A percentile compares a stretch with the other conserved stretches of the same genome.
phyloP scores from a whole-genome alignment of 2,329 filamentous ascomycete species.

The Fusarium dimerum region DNA sequence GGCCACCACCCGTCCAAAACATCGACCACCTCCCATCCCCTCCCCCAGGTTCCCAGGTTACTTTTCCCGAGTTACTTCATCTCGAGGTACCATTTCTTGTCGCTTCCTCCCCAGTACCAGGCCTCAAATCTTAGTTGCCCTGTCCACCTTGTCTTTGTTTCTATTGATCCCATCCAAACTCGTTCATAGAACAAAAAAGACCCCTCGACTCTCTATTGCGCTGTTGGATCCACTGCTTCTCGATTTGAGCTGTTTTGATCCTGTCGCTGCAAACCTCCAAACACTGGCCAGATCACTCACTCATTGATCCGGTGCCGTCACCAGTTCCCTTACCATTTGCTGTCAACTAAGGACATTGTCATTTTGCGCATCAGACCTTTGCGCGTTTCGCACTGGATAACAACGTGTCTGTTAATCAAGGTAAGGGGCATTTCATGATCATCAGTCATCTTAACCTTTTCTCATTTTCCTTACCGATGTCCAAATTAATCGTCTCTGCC shows the following conservation, averaged over 20 bases:
- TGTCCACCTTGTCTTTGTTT: slow-evolving; percentile 19
- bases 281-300: slow-evolving; percentile 3
- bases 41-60: slow-evolving; percentile 17
- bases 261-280: slow-evolving; percentile 10
- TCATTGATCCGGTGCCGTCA: slow-evolving; percentile 18
- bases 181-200: slow-evolving; percentile 12
- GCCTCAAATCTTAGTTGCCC: slow-evolving; percentile 18
- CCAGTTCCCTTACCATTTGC: not conserved
- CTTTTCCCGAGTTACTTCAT: slow-evolving; percentile 42
- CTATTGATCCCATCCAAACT: slow-evolving; percentile 15
- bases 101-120: slow-evolving; percentile 21
- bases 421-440: not conserved
- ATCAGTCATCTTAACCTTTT: not conserved
- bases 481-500: not conserved
- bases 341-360: not conserved
- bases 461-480: not conserved
- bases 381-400: not conserved
- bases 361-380: not conserved
- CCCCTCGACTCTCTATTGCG: slow-evolving; percentile 13
- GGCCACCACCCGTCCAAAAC: too few relatives aligned
- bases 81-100: slow-evolving; percentile 40
- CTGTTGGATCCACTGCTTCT: slow-evolving; percentile 29
- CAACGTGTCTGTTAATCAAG: not conserved
- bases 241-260: slow-evolving; percentile 11
- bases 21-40: not conserved